Percentiles rank a stretch among this genome's conserved stretches.
These are phyloP conservation scores for Globisporangium megalacanthum DNA, from an alignment of 352 stramenopile genomes.

Conservation along the genomic window DNA sequence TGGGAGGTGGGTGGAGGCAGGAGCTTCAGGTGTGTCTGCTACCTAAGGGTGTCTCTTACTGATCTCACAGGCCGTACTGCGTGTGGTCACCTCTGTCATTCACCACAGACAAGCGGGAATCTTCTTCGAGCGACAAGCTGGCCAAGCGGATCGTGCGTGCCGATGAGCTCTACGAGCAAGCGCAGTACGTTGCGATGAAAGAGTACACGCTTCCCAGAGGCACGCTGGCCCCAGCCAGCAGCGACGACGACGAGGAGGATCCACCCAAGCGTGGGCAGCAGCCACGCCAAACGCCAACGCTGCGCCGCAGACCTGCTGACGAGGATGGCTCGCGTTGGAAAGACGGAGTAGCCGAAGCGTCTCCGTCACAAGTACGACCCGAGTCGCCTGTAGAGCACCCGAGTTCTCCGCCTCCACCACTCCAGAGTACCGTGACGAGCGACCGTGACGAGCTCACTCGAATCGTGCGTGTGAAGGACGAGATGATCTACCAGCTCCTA, in stretches of 20 bases:
- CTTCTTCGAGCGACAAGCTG: constrained; percentile 36
- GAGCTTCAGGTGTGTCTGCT: no score
- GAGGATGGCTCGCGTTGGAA: background rate
- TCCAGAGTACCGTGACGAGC: background rate
- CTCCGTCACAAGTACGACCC: background rate
- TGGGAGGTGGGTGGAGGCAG: constrained; percentile 26
- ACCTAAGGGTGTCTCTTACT: no score
- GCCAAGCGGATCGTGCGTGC: constrained; percentile 30
- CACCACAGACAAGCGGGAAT: background rate
- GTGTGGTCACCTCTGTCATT: background rate
- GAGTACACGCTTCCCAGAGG: constrained; percentile 13
- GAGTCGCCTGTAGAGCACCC: background rate
- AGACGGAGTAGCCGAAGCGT: background rate
- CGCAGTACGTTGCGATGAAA: constrained; percentile 51
- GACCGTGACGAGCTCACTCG: constrained; percentile 21
- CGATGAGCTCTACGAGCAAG: constrained; percentile 29
- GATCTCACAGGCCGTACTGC: background rate
- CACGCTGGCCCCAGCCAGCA: background rate
- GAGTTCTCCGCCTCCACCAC: no score
- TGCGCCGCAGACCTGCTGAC: no score
- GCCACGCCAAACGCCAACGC: no score
- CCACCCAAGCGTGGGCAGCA: background rate
- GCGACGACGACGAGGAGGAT: background rate
- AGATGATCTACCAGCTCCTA: constrained; percentile 80
- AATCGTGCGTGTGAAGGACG: constrained; percentile 64